Base-by-base conservation (phyloP, 805 yeast species). In the Ogataea angusta region DNA sequence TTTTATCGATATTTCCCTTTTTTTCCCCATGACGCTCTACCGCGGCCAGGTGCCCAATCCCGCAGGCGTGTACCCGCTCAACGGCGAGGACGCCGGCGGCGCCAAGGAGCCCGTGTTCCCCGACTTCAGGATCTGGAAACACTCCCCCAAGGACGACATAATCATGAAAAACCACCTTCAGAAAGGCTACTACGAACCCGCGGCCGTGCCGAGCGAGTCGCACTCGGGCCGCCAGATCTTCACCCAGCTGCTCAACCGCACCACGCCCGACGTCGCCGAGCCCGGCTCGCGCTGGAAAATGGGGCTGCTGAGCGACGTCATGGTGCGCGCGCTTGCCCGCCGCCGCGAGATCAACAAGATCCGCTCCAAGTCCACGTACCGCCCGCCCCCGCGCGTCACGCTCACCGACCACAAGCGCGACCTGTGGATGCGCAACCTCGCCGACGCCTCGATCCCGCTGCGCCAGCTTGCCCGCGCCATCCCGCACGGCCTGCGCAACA, bases 321-420 rank as follows among this genome's bases (percentile, higher is more conserved):
- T 80, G 50, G 59, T 72, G 35, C 64, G 64, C 38, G 69, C 84
- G 4, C 65, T 78, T 50, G 64, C 67, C n/a, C 61, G 67, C 30
- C 67, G 82, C 25, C 65, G 70, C 19, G 57, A 66, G 16, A 57
- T 68, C 42, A 75, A 73, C 51, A 66, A 69, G 31, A 65, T 80
- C 10, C 59, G 64, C 3, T 63, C 73, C 9, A 74, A 73, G 18
- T 67, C 81, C 2, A 69, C 78, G 5, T 86, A 80, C 64, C 81
- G 77, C 47, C 85, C 91, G 5, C 95, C 95, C 1, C 90, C 95
- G 10, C 69, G 96, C 47, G 95, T 91, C 19, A 91, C 96, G 0
- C 62, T 91, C 22, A 90, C 97, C 0, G 95, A 90, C 45, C 83
- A 81, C 55, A 85, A 86, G 57, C 74, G 82, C 43, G 96, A 87